Evolutionary conservation across 495 filamentous ascomycete genomes (phyloP).

Genomic region (Amphirosellinia nigrospora): DNA sequence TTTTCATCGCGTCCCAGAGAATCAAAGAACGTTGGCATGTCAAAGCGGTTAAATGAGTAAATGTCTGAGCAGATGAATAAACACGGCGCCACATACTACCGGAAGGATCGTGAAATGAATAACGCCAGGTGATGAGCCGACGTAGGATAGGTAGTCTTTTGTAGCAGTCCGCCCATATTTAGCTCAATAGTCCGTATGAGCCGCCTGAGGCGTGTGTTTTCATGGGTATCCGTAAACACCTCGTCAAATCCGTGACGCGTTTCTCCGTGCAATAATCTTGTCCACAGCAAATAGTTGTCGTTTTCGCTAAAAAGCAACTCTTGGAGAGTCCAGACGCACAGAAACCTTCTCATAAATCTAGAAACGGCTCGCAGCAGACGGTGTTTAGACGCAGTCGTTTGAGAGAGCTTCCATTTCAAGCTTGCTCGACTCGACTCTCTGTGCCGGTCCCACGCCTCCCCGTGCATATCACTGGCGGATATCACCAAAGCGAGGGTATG

Average conservation of each 20-base stretch:
- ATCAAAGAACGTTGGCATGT: not conserved
- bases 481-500: not conserved
- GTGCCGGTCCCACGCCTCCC: not conserved
- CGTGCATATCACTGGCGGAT: not conserved
- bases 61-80: not conserved
- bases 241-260: not conserved
- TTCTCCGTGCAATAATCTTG: not conserved
- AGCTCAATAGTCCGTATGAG: not conserved
- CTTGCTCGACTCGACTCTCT: not conserved
- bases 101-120: not conserved
- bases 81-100: not conserved
- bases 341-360: not conserved
- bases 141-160: not conserved
- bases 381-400: not conserved
- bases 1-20: not conserved
- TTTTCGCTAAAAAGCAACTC: not conserved
- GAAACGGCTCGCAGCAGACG: not conserved
- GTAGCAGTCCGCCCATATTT: not conserved
- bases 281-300: not conserved
- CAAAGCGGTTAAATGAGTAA: not conserved
- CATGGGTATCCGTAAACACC: not conserved
- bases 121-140: not conserved
- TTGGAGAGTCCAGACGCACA: slow-evolving; percentile 2
- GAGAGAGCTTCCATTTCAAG: slow-evolving; percentile 1
- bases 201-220: not conserved